These are phyloP conservation scores for Phytophthora boehmeriae DNA, from an alignment of 352 stramenopile genomes.

Conservation along the genomic window DNA sequence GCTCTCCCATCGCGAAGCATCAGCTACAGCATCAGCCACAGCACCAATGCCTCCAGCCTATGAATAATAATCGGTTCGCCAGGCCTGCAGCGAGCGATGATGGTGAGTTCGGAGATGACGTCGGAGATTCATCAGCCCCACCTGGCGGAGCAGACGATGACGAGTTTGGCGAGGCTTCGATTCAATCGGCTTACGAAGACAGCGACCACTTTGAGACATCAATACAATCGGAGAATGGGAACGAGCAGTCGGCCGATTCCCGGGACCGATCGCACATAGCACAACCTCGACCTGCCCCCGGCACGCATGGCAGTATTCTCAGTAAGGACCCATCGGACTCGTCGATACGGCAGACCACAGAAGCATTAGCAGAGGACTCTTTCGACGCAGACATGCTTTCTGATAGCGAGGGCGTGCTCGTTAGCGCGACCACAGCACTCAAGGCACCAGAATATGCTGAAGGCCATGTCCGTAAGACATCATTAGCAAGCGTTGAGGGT, in stretches of 20 bases:
- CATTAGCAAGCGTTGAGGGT: constrained; percentile 1
- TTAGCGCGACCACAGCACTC: too few species aligned
- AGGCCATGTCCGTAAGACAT: neutral
- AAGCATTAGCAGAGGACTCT: too few species aligned
- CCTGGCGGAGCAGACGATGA: neutral
- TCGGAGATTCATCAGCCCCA: too few species aligned
- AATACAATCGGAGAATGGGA: too few species aligned
- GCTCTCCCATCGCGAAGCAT: neutral
- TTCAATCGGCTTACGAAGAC: neutral
- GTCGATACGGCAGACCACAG: neutral
- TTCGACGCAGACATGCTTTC: too few species aligned
- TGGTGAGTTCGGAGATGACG: neutral
- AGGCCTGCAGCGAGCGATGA: neutral
- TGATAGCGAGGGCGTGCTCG: too few species aligned
- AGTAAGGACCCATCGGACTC: constrained; percentile 12
- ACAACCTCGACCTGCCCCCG: neutral
- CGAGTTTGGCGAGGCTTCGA: too few species aligned
- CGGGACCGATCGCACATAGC: too few species aligned
- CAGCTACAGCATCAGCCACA: neutral
- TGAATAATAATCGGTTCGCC: neutral
- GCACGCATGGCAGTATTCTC: constrained; percentile 26
- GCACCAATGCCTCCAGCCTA: neutral
- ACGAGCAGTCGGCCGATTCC: too few species aligned
- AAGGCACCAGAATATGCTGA: neutral
- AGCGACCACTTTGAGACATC: too few species aligned